Base-by-base conservation (phyloP, 2,329 filamentous ascomycete genomes). In the Phialemoniopsis sp. region DNA sequence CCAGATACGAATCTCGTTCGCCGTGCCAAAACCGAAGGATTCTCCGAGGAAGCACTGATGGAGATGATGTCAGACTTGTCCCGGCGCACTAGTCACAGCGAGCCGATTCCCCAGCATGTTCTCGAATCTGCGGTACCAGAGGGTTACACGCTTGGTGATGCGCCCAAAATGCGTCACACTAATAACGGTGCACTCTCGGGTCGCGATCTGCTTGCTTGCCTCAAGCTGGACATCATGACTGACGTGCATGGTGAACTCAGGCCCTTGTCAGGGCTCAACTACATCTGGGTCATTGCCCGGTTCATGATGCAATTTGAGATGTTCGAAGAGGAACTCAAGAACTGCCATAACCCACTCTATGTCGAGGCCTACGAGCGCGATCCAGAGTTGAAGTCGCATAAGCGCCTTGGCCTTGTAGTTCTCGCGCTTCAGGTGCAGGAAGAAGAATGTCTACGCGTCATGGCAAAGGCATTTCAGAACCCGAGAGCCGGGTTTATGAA, bases 261-360 rank as follows among this genome's bases (percentile, higher is more conserved):
- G 2, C 59, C 58, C 4, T n/a, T 59, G 1, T 62, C 55, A 0
- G 51, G 52, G 15, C 14, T 66, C 5, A 67, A 67, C 44, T 66
- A 60, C 32, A 13, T 61, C 9, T 55, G 40, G 36, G 46, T 57
- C 2, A 55, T 52, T 4, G 31, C 31, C 0, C 15, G 28, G 6
- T 48, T 61, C 10, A 35, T 60, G 33, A 28, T 47, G 4, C 19
- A 50, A 0, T 64, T 61, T 18, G 13, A 13, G 1, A 15, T 36
- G 8, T 48, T 66, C 10, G 59, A 67, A 36, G 34, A 43, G 0
- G 33, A 51, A 21, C 45, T 67, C 18, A 41, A 44, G 4, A 16
- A 44, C 15, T 15, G 44, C 4, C 40, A 48, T 3, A 59, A 62
- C n/a, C 49, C 47, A 8, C 38, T 56, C 13, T 63, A 53, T 38